Evolutionary conservation across 1,284 basidiomycete species (phyloP).

Genomic region (Pseudozyma hubeiensis): DNA sequence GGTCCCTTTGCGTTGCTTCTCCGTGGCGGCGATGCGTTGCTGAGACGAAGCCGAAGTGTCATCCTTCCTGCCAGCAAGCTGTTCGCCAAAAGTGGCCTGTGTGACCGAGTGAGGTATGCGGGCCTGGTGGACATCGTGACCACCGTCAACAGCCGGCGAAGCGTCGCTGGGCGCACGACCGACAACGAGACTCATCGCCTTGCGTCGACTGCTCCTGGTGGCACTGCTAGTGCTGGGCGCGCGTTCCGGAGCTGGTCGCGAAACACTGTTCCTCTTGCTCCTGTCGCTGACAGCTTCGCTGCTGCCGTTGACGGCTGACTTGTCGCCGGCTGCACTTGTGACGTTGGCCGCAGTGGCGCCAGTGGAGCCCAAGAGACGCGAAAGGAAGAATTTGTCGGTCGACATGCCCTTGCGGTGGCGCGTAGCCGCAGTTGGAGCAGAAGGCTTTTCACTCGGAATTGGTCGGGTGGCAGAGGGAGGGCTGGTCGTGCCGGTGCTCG

Average conservation of each 20-base stretch:
- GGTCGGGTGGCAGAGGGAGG: slow-evolving; percentile 20
- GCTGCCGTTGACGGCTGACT: neutral
- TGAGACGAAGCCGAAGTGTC: slow-evolving; percentile 1
- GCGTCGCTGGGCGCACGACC: slow-evolving; percentile 32
- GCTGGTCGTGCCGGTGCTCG: slow-evolving; percentile 10
- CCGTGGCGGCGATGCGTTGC: slow-evolving; percentile 4
- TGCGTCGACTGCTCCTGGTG: slow-evolving; percentile 46
- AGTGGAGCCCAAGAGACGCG: slow-evolving; percentile 50
- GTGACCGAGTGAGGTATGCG: slow-evolving; percentile 15
- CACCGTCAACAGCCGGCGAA: slow-evolving; percentile 40
- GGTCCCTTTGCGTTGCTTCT: slow-evolving; percentile 29
- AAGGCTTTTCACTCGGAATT: slow-evolving; percentile 13
- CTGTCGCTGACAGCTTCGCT: slow-evolving; percentile 17
- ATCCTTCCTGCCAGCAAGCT: slow-evolving; percentile 23
- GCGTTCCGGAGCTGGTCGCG: slow-evolving; percentile 27
- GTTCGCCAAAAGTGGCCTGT: slow-evolving; percentile 17
- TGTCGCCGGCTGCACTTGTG: slow-evolving; percentile 1
- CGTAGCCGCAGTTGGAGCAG: slow-evolving; percentile 19
- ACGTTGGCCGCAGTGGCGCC: slow-evolving; percentile 14
- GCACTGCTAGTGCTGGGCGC: slow-evolving; percentile 31
- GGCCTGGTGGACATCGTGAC: slow-evolving; percentile 25
- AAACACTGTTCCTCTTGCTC: slow-evolving; percentile 41
- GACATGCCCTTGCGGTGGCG: slow-evolving; percentile 65
- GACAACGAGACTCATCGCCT: slow-evolving; percentile 63
- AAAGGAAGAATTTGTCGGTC: slow-evolving; percentile 62